phyloP scores from a whole-genome alignment of 2,329 filamentous ascomycete genomes.

The Talaromyces funiculosus region DNA sequence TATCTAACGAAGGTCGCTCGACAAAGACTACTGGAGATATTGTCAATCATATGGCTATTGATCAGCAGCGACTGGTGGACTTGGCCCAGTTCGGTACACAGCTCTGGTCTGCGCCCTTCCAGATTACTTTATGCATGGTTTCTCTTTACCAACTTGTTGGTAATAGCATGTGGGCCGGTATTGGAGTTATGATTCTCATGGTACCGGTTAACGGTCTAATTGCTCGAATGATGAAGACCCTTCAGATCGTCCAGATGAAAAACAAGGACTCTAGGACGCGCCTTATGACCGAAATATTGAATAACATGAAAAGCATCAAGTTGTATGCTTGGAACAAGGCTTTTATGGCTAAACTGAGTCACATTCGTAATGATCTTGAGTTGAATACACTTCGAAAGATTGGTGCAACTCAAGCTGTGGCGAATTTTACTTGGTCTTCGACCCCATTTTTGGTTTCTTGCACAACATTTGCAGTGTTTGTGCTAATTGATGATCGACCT shows the following conservation, averaged over 20 bases:
- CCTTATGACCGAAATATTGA: conserved; percentile 93
- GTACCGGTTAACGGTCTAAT: conserved; percentile 92
- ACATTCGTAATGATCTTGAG: conserved; percentile 92
- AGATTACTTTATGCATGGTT: conserved; percentile 91
- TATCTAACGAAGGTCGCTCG: conserved; percentile 89
- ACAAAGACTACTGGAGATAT: conserved; percentile 93
- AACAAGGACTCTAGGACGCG: conserved; percentile 94
- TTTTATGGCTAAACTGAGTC: conserved; percentile 96
- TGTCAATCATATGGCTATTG: conserved; percentile 98
- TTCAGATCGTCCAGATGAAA: conserved; percentile 97
- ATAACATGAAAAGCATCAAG: conserved; percentile 99
- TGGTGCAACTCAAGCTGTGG: conserved; percentile 84
- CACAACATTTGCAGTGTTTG: conserved; percentile 91
- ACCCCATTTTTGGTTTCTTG: conserved; percentile 97
- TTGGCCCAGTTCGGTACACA: conserved; percentile 93
- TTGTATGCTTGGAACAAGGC: conserved; percentile 95
- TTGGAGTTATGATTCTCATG: conserved; percentile 95
- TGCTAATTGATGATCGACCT: conserved; percentile 72
- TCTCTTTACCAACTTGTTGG: conserved; percentile 95
- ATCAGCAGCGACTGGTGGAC: conserved; percentile 91
- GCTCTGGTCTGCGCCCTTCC: conserved; percentile 93
- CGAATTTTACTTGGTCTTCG: conserved; percentile 97
- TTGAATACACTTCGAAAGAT: conserved; percentile 94
- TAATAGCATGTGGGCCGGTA: conserved; percentile 89
- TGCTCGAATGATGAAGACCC: conserved; percentile 83